These are phyloP conservation scores for Adansonia madagascariensis DNA, from an alignment of 441 rosid species.

Conservation along the genomic window DNA sequence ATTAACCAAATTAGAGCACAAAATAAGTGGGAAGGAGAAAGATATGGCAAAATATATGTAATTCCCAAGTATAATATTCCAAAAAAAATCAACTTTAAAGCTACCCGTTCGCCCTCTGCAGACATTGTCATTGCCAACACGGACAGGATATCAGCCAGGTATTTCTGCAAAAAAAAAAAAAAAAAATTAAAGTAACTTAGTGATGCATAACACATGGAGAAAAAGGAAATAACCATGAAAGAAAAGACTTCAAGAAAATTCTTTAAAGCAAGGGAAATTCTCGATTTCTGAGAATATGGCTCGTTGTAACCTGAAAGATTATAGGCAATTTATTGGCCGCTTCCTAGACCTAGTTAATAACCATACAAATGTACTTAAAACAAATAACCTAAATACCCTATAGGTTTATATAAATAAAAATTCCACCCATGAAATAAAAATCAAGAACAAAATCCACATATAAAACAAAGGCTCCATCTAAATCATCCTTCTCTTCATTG, in stretches of 20 bases:
- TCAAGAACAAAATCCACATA: not conserved
- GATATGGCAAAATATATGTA: not conserved
- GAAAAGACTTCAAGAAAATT: not conserved
- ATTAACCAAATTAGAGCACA: not conserved
- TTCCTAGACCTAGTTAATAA: not conserved
- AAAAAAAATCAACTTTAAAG: conserved; percentile 10
- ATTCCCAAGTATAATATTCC: conserved; percentile 11
- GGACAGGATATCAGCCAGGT: conserved; percentile 87
- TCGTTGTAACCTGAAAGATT: not conserved
- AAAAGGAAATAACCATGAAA: not conserved
- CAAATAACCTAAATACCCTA: not conserved
- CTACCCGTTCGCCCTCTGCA: conserved; percentile 95
- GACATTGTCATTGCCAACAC: conserved; percentile 97
- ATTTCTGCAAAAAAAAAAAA: conserved; percentile 58
- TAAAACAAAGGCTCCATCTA: not conserved
- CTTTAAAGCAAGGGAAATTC: not conserved
- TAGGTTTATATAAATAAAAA: not conserved
- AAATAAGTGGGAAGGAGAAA: not conserved
- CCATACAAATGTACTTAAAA: not conserved
- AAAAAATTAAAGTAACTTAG: conserved; percentile 9
- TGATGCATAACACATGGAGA: not conserved
- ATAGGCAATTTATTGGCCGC: not conserved
- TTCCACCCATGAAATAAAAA: not conserved
- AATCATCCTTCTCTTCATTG: not conserved
- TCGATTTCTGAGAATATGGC: not conserved